Conservation (phyloP, 23 red algal species). For the Chondrus crispus region DNA sequence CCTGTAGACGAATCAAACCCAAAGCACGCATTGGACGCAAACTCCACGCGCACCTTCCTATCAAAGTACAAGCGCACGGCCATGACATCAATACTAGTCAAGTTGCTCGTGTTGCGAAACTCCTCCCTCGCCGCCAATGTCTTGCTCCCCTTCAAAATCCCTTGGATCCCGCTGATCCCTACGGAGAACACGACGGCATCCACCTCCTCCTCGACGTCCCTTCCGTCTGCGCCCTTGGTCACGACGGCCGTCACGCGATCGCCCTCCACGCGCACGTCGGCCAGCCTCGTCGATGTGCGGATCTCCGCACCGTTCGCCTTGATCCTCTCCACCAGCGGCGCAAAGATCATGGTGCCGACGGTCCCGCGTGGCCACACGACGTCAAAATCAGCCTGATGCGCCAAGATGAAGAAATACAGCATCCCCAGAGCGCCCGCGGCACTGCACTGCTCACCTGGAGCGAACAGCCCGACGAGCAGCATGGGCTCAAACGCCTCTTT, state of each 20-base stretch:
- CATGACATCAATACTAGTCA: constrained; percentile 77
- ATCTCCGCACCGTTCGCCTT: constrained; percentile 23
- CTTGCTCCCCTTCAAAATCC: constrained; percentile 57
- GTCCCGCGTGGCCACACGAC: constrained; percentile 86
- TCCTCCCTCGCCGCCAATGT: constrained; percentile 49
- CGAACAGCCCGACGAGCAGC: constrained; percentile 82
- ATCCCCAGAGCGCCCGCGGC: constrained; percentile 72
- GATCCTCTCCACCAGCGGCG: constrained; percentile 53
- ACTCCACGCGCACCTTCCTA: constrained; percentile 53
- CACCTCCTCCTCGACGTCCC: neutral
- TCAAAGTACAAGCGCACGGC: constrained; percentile 87
- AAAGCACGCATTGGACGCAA: constrained; percentile 70
- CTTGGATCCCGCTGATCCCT: constrained; percentile 76
- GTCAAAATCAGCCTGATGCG: constrained; percentile 81
- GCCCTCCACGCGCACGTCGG: constrained; percentile 30
- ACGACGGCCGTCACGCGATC: constrained; percentile 49
- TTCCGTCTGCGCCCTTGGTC: neutral
- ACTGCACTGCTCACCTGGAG: constrained; percentile 69
- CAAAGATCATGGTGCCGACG: constrained; percentile 68
- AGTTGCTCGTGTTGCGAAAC: constrained; percentile 58
- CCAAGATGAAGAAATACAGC: constrained; percentile 79
- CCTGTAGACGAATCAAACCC: constrained; percentile 78
- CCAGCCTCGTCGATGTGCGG: constrained; percentile 47
- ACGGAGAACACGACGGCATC: constrained; percentile 79
- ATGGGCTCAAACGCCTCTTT: constrained; percentile 80